Conservation (phyloP, 1,284 basidiomycete species). For the Trametes sp. region DNA sequence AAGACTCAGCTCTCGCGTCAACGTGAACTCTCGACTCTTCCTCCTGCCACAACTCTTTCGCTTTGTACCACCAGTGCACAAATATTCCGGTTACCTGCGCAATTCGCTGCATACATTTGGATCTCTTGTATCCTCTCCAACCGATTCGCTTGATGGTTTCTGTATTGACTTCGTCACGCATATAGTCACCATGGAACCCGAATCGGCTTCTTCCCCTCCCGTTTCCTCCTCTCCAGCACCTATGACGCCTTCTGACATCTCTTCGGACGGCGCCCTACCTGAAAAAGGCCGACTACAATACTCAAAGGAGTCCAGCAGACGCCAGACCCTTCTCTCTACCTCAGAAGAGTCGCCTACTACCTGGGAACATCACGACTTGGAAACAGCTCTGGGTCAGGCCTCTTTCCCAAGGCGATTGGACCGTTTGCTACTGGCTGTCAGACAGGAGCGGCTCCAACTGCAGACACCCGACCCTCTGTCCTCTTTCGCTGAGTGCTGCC, state of each 20-base stretch:
- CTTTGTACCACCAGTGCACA: too few relatives aligned
- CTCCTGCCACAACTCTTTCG: too few relatives aligned
- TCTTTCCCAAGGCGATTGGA: slow-evolving; percentile 15
- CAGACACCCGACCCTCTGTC: neutral
- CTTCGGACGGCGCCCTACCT: neutral
- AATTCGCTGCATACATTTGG: too few relatives aligned
- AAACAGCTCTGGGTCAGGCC: neutral
- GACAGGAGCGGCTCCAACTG: neutral
- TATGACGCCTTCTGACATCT: slow-evolving; percentile 12
- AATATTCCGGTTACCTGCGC: too few relatives aligned
- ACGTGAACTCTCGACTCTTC: too few relatives aligned
- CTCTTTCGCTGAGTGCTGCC: too few relatives aligned
- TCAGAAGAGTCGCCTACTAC: neutral
- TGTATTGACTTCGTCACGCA: neutral
- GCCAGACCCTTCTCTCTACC: too few relatives aligned
- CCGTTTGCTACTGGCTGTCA: slow-evolving; percentile 16
- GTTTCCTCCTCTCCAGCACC: slow-evolving; percentile 21
- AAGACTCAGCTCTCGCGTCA: too few relatives aligned
- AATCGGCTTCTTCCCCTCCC: slow-evolving; percentile 21
- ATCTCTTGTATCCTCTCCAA: too few relatives aligned
- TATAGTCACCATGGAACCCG: neutral
- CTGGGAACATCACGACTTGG: neutral
- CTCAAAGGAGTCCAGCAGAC: too few relatives aligned
- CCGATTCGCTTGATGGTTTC: too few relatives aligned
- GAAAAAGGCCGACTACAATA: too few relatives aligned